Conservation (phyloP, 148 eudicot species). For the Fallopia convolvulus region DNA sequence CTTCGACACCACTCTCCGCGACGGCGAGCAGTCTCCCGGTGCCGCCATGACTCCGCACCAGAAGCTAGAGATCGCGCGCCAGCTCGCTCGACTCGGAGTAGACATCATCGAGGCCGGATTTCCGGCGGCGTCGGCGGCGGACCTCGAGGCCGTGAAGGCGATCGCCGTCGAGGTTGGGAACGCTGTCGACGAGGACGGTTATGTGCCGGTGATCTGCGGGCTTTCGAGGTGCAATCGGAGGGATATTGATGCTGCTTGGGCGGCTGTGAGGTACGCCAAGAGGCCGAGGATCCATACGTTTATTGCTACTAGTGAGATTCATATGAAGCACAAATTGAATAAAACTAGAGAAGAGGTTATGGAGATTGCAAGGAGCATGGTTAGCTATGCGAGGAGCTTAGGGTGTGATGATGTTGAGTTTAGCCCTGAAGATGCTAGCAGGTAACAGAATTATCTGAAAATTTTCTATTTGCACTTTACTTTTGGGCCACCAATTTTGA, state of each 20-base stretch:
- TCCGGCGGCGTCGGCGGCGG: conserved; percentile 77
- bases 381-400: conserved; percentile 77
- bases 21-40: conserved; percentile 95
- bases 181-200: conserved; percentile 32
- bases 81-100: conserved; percentile 66
- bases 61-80: conserved; percentile 78
- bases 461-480: neutral
- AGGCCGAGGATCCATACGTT: conserved; percentile 85
- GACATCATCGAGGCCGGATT: conserved; percentile 93
- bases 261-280: conserved; percentile 69
- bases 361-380: conserved; percentile 77
- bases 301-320: conserved; percentile 91
- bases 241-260: conserved; percentile 86
- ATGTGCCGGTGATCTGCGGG: conserved; percentile 89
- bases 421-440: conserved; percentile 97
- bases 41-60: conserved; percentile 84
- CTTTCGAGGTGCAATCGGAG: conserved; percentile 74
- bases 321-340: conserved; percentile 82
- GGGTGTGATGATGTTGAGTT: conserved; percentile 90
- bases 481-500: neutral
- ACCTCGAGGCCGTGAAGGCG: conserved; percentile 65
- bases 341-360: conserved; percentile 73
- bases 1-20: conserved; percentile 92
- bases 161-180: conserved; percentile 72
- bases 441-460: too few relatives aligned